A percentile compares a stretch with the other conserved stretches of the same genome.
phyloP scores from a whole-genome alignment of 2,329 filamentous ascomycete species.

The Hymenoscyphus linearis region DNA sequence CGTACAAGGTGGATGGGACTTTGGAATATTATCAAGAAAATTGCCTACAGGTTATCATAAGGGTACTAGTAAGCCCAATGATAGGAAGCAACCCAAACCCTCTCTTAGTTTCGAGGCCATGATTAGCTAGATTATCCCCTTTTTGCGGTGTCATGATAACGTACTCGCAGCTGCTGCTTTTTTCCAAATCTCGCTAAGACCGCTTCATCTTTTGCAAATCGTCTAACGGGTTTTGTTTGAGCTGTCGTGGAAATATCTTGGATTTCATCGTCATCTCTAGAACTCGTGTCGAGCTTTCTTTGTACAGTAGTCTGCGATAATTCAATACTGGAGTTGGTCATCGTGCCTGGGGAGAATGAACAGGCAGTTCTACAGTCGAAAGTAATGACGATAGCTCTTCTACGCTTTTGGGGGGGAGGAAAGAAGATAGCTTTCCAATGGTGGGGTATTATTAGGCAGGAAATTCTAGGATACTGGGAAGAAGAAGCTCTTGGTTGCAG shows the following conservation, averaged over 20 bases:
- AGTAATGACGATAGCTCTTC: background rate
- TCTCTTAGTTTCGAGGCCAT: background rate
- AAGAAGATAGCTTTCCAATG: background rate
- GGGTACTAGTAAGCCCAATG: background rate
- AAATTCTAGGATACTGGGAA: background rate
- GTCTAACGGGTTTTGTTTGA: background rate
- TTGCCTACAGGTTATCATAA: background rate
- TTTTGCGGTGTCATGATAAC: too few species aligned
- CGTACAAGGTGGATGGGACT: background rate
- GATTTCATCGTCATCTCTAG: background rate
- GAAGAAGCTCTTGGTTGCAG: background rate
- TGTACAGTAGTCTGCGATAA: background rate
- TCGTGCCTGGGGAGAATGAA: background rate
- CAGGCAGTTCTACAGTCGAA: background rate
- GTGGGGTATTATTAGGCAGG: background rate
- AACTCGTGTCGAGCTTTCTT: background rate
- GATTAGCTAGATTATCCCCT: background rate
- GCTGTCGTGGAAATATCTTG: background rate
- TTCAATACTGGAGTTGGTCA: background rate
- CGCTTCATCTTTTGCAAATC: conserved; percentile 7
- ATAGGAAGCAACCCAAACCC: conserved; percentile 1
- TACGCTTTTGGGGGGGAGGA: background rate
- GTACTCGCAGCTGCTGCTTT: conserved; percentile 5
- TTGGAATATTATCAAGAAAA: background rate
- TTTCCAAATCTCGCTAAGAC: conserved; percentile 10